Percentiles rank a stretch among this genome's conserved stretches.
phyloP scores from a whole-genome alignment of 2,329 filamentous ascomycete species.

The Aspergillus flavus region DNA sequence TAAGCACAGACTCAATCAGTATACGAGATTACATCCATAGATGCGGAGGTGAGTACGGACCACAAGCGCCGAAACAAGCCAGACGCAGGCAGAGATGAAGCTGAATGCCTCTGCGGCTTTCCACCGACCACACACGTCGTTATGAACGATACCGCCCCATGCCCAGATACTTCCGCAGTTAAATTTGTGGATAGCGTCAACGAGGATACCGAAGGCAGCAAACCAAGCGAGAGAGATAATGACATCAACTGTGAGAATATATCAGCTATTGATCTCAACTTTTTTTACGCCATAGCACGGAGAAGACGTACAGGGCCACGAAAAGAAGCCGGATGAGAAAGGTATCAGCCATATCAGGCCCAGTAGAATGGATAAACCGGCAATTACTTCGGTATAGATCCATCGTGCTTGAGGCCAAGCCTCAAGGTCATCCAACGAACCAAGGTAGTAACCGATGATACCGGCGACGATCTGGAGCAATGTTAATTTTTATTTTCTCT shows the following conservation, averaged over 20 bases:
- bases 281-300: neutral
- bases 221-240: conserved; percentile 72
- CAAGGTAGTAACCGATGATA: conserved; percentile 68
- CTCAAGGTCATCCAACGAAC: conserved; percentile 49
- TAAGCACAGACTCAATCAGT: conserved; percentile 9
- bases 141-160: conserved; percentile 58
- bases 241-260: conserved; percentile 57
- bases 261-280: conserved; percentile 3
- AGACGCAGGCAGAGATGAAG: conserved; percentile 71
- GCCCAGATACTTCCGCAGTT: conserved; percentile 61
- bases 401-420: conserved; percentile 64
- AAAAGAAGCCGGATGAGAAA: conserved; percentile 66
- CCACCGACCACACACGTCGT: conserved; percentile 65
- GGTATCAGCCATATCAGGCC: conserved; percentile 73
- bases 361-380: conserved; percentile 69
- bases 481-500: neutral
- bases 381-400: conserved; percentile 75
- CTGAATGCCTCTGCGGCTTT: conserved; percentile 72
- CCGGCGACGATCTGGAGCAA: conserved; percentile 60
- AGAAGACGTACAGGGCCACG: conserved; percentile 59
- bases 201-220: conserved; percentile 66
- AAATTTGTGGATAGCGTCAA: conserved; percentile 56
- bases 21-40: neutral
- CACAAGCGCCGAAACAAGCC: conserved; percentile 67
- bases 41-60: conserved; percentile 27